Conservation (phyloP, 176 grass and related monocot species). For the Triticum monococcum region DNA sequence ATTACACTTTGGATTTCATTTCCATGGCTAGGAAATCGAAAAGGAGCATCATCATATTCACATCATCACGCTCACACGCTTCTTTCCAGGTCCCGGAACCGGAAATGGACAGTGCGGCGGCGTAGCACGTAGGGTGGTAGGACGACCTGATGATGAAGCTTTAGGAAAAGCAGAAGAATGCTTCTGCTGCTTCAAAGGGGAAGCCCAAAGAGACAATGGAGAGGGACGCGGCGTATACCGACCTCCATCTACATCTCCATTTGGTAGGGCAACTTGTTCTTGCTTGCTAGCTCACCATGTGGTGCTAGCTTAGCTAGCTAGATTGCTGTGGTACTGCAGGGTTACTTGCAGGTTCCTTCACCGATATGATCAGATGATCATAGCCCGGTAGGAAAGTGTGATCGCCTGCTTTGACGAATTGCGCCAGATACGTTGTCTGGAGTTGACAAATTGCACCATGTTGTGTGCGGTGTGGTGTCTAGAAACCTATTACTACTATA, state of each 20-base stretch:
- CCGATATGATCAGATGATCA: neutral
- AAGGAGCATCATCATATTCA: no score
- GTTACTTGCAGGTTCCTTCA: neutral
- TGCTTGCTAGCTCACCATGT: neutral
- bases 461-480: neutral
- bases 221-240: neutral
- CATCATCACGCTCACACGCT: no score
- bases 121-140: neutral
- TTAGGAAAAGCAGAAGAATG: constrained; percentile 23
- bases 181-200: neutral
- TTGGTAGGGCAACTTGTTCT: constrained; percentile 6
- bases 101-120: neutral
- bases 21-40: no score
- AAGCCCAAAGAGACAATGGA: neutral
- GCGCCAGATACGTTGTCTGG: no score
- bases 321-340: neutral
- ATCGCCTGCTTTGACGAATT: constrained; percentile 4
- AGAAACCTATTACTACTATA: neutral
- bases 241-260: neutral
- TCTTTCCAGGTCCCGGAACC: neutral
- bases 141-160: constrained; percentile 28
- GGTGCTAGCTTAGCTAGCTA: neutral
- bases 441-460: neutral
- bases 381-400: no score
- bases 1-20: no score